Percentiles rank a stretch among this genome's conserved stretches.
These are phyloP conservation scores for Chaetomiaceae sp. DNA, from an alignment of 2,329 filamentous ascomycete genomes.

Conservation along the genomic window DNA sequence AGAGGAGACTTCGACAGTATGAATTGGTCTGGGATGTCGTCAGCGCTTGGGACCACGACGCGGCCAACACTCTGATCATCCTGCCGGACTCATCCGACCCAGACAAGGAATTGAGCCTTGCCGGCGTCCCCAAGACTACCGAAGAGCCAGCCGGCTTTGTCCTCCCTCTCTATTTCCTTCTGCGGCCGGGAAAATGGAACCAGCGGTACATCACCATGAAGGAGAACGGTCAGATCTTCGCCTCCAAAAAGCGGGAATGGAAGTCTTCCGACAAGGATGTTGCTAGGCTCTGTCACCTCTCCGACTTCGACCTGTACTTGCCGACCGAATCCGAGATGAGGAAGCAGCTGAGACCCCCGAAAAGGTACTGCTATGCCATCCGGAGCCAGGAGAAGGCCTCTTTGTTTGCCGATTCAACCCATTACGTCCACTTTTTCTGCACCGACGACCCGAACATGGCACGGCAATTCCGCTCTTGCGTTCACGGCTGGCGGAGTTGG, in stretches of 20 bases:
- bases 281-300: conserved; percentile 72
- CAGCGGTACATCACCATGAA: conserved; percentile 76
- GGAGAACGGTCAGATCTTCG: conserved; percentile 63
- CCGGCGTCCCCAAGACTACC: conserved; percentile 53
- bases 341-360: conserved; percentile 74
- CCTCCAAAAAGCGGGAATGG: conserved; percentile 65
- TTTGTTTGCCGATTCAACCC: conserved; percentile 75
- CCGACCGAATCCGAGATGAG: conserved; percentile 64
- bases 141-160: conserved; percentile 61
- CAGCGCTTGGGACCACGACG: conserved; percentile 87
- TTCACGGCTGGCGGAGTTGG: conserved; percentile 87
- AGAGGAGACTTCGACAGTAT: conserved; percentile 77
- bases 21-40: conserved; percentile 82
- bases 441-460: conserved; percentile 67
- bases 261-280: conserved; percentile 60
- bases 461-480: conserved; percentile 61
- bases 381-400: conserved; percentile 88
- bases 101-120: conserved; percentile 58
- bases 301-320: conserved; percentile 87
- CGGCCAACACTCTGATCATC: conserved; percentile 69
- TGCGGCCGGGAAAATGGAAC: conserved; percentile 79
- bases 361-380: conserved; percentile 78
- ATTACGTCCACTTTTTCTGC: conserved; percentile 89
- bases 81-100: conserved; percentile 53
- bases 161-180: conserved; percentile 74